Conservation (phyloP, 2,329 filamentous ascomycete genomes). For the Orbilia javanica region DNA sequence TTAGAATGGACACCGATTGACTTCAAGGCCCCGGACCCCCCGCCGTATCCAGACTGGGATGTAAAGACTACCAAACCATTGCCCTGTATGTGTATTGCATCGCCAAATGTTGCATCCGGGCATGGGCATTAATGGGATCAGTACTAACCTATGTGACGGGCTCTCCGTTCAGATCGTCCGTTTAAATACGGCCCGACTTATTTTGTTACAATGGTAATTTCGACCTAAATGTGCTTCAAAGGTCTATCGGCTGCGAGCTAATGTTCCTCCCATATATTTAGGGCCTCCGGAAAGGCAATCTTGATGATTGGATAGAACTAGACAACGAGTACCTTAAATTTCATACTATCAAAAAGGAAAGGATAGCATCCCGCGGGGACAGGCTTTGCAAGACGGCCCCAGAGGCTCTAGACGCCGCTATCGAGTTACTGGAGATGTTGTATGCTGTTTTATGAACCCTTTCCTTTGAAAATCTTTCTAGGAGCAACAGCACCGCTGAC, state of each 20-base stretch:
- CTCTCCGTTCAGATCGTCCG: constrained; percentile 70
- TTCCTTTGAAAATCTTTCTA: not conserved
- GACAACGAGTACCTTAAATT: constrained; percentile 82
- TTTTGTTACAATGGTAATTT: constrained; percentile 49
- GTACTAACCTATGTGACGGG: not conserved
- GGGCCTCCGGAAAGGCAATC: constrained; percentile 75
- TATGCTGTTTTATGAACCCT: not conserved
- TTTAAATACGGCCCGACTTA: constrained; percentile 78
- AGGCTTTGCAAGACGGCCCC: constrained; percentile 79
- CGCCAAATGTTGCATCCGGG: not conserved
- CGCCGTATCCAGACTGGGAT: constrained; percentile 77
- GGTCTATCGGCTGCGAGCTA: not conserved
- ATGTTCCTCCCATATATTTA: not conserved
- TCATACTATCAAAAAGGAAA: constrained; percentile 77
- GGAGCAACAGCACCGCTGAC: not conserved
- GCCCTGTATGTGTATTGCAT: constrained; percentile 67
- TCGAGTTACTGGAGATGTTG: constrained; percentile 82
- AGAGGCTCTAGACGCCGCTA: constrained; percentile 77
- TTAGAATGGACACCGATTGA: constrained; percentile 70
- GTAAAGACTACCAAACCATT: constrained; percentile 77
- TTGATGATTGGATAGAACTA: constrained; percentile 85
- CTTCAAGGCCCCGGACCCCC: constrained; percentile 73
- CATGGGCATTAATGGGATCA: not conserved
- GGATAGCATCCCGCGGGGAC: constrained; percentile 75
- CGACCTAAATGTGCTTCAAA: not conserved